These are phyloP conservation scores for Articulospora tetracladia DNA, from an alignment of 495 filamentous ascomycete species.

Conservation along the genomic window DNA sequence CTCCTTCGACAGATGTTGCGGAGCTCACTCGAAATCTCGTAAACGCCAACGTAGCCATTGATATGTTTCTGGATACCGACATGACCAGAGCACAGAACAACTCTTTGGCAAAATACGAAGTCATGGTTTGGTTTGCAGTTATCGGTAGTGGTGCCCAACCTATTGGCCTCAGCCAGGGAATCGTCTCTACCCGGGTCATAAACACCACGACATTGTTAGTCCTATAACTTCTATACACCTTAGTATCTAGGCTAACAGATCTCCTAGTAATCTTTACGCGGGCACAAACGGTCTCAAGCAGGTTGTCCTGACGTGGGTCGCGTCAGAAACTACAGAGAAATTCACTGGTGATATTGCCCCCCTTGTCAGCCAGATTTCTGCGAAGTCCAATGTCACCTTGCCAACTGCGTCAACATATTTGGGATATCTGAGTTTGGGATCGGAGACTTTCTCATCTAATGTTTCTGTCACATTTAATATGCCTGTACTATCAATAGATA, in stretches of 20 bases:
- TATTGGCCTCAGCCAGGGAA: conserved; percentile 17
- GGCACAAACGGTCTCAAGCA: conserved; percentile 26
- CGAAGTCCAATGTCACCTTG: conserved; percentile 15
- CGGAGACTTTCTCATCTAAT: conserved; percentile 29
- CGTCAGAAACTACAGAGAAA: not conserved
- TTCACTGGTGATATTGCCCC: not conserved
- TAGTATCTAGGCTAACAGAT: not conserved
- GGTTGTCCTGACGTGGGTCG: conserved; percentile 35
- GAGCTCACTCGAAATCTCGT: conserved; percentile 21
- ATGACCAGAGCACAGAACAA: conserved; percentile 26
- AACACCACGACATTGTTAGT: conserved; percentile 35
- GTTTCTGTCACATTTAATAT: conserved; percentile 34
- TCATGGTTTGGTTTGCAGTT: conserved; percentile 42
- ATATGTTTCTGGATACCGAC: conserved; percentile 42
- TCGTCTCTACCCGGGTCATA: conserved; percentile 19
- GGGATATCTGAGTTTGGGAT: conserved; percentile 36
- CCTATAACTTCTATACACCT: not conserved
- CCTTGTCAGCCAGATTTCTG: conserved; percentile 22
- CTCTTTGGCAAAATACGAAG: conserved; percentile 33
- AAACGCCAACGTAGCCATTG: conserved; percentile 40
- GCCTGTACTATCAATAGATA: no score
- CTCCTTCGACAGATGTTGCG: conserved; percentile 10
- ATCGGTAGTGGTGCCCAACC: conserved; percentile 30
- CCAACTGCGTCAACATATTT: conserved; percentile 30
- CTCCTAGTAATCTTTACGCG: conserved; percentile 29